Evolutionary conservation across 371 early-diverging fungal species (phyloP), one percentile per base, ranked within the genome.

Genomic region (Mortierella sp.): DNA sequence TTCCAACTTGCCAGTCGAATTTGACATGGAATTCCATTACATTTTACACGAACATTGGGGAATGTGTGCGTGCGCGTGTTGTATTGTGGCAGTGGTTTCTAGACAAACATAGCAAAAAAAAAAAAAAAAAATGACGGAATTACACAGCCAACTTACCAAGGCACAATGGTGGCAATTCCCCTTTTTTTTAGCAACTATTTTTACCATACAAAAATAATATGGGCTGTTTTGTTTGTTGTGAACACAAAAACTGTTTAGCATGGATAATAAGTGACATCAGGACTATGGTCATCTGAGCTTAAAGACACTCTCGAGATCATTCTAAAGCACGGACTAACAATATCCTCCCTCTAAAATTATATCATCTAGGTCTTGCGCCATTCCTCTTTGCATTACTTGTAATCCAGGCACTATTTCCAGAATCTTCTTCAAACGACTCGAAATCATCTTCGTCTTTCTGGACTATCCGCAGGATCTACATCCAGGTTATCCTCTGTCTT

Each of bases 351-450:
- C 24, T 63, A 22, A 10, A 43, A 21, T 43, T 63, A 13, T 45
- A 16, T 16, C 32, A 38, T 33, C 10, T 70, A 91, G 91, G 91
- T 0, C 72, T 91, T 1, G 83, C 87, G 0, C 91, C 91, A 0
- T 89, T 88, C 68, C 72, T 91, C 24, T 89, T 89, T 83, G 83
- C 90, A 0, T 71, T 89, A 48, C 67, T 91, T 19, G 80, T 88
- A 0, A 76, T 91, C 21, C 91, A 91, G 69, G 88, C 89, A 22
- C 71, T 88, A 13, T 86, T 87, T 47, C 83, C 89, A 16, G 84
- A 89, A 74, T 84, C 32, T 85, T 86, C 63, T 85, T 86, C 63
- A 86, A 45, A 21, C 45, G 43, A 28, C 36, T 19, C 7, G 4
- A 59, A 38, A 38, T 38, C 59, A 77, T 52, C 83, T 74, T 19